Base-by-base conservation (phyloP, 495 filamentous ascomycete genomes). In the Podospora tetraspora region DNA sequence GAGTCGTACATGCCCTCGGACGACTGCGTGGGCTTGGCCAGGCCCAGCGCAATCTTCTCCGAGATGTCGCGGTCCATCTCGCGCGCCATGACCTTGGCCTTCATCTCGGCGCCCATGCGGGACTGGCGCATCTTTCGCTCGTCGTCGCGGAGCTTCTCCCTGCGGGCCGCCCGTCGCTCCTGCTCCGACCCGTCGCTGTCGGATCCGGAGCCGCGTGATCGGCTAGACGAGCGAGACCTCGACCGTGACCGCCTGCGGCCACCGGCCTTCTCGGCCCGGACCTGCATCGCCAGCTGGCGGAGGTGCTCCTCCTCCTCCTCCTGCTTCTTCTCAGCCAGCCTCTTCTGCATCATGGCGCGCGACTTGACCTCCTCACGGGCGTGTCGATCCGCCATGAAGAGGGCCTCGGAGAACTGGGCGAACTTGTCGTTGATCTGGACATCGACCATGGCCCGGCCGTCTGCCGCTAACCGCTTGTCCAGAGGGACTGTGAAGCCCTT, bases 371-470 rank as follows among this genome's bases (percentile, higher is more conserved):
- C 95, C 75, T 98, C 95, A 71, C 95, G 84, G 9, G 96, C 94
- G 77, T 98, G 96, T 32, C 95, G 82, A 77, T 99, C 95, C 25
- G 95, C 95, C 66, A 93, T 95, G 75, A 94, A 93, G 27, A 99
- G 81, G 1, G 94, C 92, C 81, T 99, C 95, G 0, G 93, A 89
- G 77, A 99, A 97, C 77, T 95, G 91, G 22, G 95, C 94, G 74
- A 98, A 98, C 74, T 98, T 99, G 82, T 99, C 95, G 79, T 98
- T 99, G 76, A 99, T 98, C 24, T 93, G 90, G 37, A 97, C 91
- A 79, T 99, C 95, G 77, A 96, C 92, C 71, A 98, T 79, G 9
- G 92, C 92, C 73, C 96, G 87, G 2, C 95, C 95, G 80, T 97
- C 94, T 1, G 95, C 93, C n/a, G 95, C 95, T 70, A 99, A 80